Conservation (phyloP, 495 filamentous ascomycete genomes). For the Thozetella sp. region DNA sequence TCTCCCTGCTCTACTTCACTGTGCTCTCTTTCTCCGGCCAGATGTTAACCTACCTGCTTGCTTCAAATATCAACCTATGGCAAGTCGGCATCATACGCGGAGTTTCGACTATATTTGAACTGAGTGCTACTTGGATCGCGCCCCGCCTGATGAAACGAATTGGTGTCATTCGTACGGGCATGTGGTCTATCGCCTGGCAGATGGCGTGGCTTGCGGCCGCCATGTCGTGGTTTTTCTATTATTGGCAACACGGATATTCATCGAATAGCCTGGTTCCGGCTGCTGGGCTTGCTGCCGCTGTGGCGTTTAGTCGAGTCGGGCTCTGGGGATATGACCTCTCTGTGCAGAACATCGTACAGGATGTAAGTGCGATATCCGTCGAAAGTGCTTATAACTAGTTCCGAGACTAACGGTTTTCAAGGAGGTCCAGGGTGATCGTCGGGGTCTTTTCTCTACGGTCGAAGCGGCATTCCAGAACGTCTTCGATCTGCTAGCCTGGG, state of each 20-base stretch:
- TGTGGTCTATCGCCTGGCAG: constrained; percentile 69
- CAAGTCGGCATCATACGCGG: constrained; percentile 35
- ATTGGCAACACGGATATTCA: constrained; percentile 9
- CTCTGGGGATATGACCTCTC: constrained; percentile 72
- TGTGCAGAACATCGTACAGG: constrained; percentile 66
- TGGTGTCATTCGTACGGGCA: constrained; percentile 54
- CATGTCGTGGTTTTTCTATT: constrained; percentile 41
- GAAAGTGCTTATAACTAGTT: neutral
- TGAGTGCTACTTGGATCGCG: constrained; percentile 45
- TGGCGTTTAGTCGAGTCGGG: constrained; percentile 62
- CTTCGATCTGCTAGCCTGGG: constrained; percentile 66
- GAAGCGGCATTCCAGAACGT: constrained; percentile 65
- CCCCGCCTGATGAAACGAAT: constrained; percentile 50
- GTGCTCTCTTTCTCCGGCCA: constrained; percentile 55
- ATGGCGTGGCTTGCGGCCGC: constrained; percentile 48
- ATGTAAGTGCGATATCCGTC: constrained; percentile 38
- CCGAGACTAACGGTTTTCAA: constrained; percentile 11
- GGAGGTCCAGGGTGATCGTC: constrained; percentile 47
- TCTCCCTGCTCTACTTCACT: constrained; percentile 56
- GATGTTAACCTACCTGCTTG: constrained; percentile 58
- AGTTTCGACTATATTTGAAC: constrained; percentile 32
- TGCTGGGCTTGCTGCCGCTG: constrained; percentile 46
- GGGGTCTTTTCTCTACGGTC: constrained; percentile 63
- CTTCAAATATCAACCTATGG: constrained; percentile 23
- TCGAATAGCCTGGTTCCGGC: constrained; percentile 31